A percentile compares a stretch with the other conserved stretches of the same genome.
Evolutionary conservation across 805 yeast genomes (phyloP).

Genomic region (Saitoella complicata): DNA sequence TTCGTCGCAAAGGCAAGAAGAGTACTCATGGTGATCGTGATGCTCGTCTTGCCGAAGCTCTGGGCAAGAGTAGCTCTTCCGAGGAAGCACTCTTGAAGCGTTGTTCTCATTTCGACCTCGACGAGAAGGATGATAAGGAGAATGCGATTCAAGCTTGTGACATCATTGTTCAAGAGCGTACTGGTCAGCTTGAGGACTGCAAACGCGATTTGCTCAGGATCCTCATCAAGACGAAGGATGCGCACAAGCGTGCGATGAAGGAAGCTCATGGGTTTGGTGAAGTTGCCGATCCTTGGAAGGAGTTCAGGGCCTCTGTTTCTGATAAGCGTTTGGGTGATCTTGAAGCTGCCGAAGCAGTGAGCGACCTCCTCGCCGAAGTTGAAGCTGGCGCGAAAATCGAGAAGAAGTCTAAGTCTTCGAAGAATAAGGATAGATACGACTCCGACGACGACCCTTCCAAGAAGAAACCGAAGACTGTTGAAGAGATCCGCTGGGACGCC

Average conservation of each 20-base stretch:
- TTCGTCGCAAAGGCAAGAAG: background rate
- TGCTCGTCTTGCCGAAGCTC: constrained; percentile 1
- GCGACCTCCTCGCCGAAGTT: background rate
- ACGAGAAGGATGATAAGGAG: background rate
- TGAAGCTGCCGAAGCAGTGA: background rate
- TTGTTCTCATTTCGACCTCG: constrained; percentile 4
- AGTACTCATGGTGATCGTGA: constrained; percentile 3
- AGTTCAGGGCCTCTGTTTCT: no score
- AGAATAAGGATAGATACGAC: no score
- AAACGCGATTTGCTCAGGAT: background rate
- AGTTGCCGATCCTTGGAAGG: no score
- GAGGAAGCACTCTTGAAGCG: constrained; percentile 6
- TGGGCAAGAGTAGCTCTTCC: constrained; percentile 3
- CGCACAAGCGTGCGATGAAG: constrained; percentile 1
- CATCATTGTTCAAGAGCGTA: constrained; percentile 1
- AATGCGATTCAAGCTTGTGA: constrained; percentile 4
- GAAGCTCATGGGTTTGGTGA: no score
- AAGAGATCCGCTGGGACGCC: constrained; percentile 1
- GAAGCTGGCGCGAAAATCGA: background rate
- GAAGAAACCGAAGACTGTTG: constrained; percentile 1
- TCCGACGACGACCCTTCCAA: background rate
- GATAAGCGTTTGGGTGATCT: constrained; percentile 1
- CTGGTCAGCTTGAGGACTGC: constrained; percentile 1
- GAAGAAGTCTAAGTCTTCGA: no score
- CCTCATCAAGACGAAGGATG: constrained; percentile 1